A percentile compares a stretch with the other conserved stretches of the same genome.
phyloP scores from a whole-genome alignment of 441 rosid genomes.

The Pelargonium fulgidum region DNA sequence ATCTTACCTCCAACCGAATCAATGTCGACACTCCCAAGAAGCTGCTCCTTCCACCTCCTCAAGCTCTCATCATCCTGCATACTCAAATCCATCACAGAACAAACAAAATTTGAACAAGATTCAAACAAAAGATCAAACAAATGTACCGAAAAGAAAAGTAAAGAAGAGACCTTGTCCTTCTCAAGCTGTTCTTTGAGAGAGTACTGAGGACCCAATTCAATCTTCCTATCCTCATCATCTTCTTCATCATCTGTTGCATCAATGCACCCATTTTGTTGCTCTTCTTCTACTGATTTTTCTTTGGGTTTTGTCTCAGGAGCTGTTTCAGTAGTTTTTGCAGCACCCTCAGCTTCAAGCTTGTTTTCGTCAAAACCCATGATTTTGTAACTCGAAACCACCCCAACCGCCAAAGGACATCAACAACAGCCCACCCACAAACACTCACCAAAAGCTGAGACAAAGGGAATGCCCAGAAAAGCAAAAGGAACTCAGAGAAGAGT shows the following conservation, averaged over 20 bases:
- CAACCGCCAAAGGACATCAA: slow-evolving; percentile 41
- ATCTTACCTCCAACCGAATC: slow-evolving; percentile 41
- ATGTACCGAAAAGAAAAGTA: not conserved
- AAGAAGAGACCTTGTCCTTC: slow-evolving; percentile 39
- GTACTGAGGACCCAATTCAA: slow-evolving; percentile 43
- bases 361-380: slow-evolving; percentile 45
- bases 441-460: not conserved
- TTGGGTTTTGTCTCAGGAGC: slow-evolving; percentile 20
- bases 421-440: slow-evolving; percentile 21
- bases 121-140: slow-evolving; percentile 4
- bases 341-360: slow-evolving; percentile 16
- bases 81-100: slow-evolving; percentile 16
- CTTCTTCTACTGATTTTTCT: slow-evolving; percentile 20
- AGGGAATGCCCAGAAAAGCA: slow-evolving; percentile 12
- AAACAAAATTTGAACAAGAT: slow-evolving; percentile 13
- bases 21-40: slow-evolving; percentile 44
- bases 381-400: slow-evolving; percentile 35
- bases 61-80: slow-evolving; percentile 52
- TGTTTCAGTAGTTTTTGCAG: slow-evolving; percentile 18
- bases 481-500: slow-evolving; percentile 16
- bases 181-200: slow-evolving; percentile 49
- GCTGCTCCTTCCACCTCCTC: slow-evolving; percentile 59
- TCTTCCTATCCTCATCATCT: slow-evolving; percentile 34
- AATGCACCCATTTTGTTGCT: slow-evolving; percentile 21
- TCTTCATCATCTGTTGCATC: slow-evolving; percentile 40